Percentiles rank a stretch among this genome's conserved stretches.
Conservation (phyloP, 2,329 filamentous ascomycete species). For the Aspergillus terreus region DNA sequence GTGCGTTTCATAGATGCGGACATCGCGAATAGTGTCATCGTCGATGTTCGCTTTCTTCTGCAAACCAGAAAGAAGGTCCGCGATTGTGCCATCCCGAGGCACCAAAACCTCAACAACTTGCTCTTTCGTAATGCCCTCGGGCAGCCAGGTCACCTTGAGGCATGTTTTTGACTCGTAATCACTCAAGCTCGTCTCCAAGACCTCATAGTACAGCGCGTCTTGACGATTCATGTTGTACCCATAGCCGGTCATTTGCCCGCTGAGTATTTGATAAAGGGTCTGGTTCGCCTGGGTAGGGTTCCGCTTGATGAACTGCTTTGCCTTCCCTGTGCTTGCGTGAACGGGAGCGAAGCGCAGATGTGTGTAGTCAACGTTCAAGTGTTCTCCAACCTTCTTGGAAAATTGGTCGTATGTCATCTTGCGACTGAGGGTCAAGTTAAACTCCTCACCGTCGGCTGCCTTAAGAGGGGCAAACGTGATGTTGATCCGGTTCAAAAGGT, state of each 20-base stretch:
- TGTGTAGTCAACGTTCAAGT: conserved; percentile 72
- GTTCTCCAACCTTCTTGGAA: conserved; percentile 74
- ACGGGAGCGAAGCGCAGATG: conserved; percentile 91
- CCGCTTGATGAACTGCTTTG: conserved; percentile 75
- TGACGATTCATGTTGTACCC: conserved; percentile 64
- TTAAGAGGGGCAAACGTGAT: conserved; percentile 71
- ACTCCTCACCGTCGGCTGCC: conserved; percentile 56
- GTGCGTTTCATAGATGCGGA: conserved; percentile 80
- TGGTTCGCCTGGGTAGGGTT: conserved; percentile 63
- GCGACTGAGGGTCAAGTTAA: conserved; percentile 74
- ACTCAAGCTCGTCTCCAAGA: conserved; percentile 88
- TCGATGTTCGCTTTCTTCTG: conserved; percentile 77
- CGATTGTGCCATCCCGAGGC: conserved; percentile 75
- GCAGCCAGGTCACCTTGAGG: conserved; percentile 77
- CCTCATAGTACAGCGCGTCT: conserved; percentile 85
- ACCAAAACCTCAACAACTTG: conserved; percentile 80
- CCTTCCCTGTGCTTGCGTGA: conserved; percentile 69
- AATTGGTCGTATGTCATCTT: conserved; percentile 90
- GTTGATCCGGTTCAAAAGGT: conserved; percentile 76
- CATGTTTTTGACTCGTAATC: conserved; percentile 91
- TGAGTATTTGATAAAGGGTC: conserved; percentile 75
- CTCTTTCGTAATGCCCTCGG: conserved; percentile 90
- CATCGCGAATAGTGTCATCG: conserved; percentile 68
- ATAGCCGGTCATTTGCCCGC: conserved; percentile 68
- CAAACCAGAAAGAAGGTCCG: conserved; percentile 72